Conservation (phyloP, 1,284 basidiomycete genomes). For the Testicularia cyperi region DNA sequence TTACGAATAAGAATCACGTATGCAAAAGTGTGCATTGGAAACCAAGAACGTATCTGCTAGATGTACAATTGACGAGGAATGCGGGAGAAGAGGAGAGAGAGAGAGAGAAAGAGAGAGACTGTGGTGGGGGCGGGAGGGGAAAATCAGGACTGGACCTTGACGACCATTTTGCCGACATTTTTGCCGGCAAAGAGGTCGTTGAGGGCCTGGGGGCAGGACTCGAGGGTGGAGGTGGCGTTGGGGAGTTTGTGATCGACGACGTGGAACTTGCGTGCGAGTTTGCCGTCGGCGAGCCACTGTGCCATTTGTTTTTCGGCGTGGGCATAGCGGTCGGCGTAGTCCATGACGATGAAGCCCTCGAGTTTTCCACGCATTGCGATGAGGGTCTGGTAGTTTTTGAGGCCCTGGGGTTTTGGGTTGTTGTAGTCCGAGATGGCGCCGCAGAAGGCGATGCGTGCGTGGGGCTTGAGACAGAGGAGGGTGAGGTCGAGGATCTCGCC, state of each 20-base stretch:
- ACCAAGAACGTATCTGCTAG: no score
- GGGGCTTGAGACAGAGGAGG: conserved; percentile 68
- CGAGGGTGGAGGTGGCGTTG: conserved; percentile 14
- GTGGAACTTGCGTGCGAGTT: conserved; percentile 70
- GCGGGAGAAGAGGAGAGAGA: no score
- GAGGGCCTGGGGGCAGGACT: conserved; percentile 30
- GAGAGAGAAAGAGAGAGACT: no score
- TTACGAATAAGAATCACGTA: no score
- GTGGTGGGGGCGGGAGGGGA: no score
- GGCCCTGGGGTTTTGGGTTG: conserved; percentile 53
- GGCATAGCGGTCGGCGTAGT: conserved; percentile 24
- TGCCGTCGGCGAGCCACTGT: conserved; percentile 67
- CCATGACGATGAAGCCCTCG: conserved; percentile 69
- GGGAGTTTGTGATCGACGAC: conserved; percentile 11
- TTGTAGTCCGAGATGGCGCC: conserved; percentile 69
- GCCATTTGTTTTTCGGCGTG: conserved; percentile 63
- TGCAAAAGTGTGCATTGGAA: no score
- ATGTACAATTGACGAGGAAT: no score
- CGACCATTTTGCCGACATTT: conserved; percentile 48
- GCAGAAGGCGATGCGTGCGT: conserved; percentile 74
- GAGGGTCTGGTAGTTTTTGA: conserved; percentile 64
- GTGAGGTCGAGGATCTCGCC: conserved; percentile 39
- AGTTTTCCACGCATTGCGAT: conserved; percentile 76
- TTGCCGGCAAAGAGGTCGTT: conserved; percentile 46
- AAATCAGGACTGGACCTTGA: no score